Percentiles rank a stretch among this genome's conserved stretches.
Evolutionary conservation across 495 filamentous ascomycete genomes (phyloP).

Genomic region (Penicillium psychrofluorescens): DNA sequence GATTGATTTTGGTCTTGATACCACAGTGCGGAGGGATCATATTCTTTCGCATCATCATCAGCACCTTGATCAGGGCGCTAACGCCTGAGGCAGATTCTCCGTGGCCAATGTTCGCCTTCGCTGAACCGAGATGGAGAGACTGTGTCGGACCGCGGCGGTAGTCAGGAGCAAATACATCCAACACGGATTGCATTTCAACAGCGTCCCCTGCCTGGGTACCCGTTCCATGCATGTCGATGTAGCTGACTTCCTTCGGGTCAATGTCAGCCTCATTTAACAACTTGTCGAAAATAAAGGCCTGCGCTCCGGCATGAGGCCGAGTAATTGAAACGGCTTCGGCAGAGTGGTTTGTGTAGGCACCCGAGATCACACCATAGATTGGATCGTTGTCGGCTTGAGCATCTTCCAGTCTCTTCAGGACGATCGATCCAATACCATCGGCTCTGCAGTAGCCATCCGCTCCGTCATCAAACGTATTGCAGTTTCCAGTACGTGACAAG

Average conservation of each 20-base stretch:
- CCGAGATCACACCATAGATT: conserved; percentile 60
- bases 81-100: conserved; percentile 85
- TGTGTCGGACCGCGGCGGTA: conserved; percentile 58
- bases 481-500: conserved; percentile 69
- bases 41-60: conserved; percentile 82
- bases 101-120: conserved; percentile 87
- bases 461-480: conserved; percentile 70
- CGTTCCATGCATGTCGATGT: conserved; percentile 88
- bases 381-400: conserved; percentile 68
- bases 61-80: conserved; percentile 72
- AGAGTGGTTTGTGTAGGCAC: conserved; percentile 66
- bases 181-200: conserved; percentile 71
- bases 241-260: conserved; percentile 67
- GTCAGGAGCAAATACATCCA: conserved; percentile 71
- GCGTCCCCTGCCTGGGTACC: conserved; percentile 79
- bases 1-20: conserved; percentile 79
- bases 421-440: conserved; percentile 62
- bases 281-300: conserved; percentile 60
- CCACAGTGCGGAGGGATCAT: conserved; percentile 79
- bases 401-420: conserved; percentile 71
- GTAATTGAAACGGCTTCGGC: conserved; percentile 77
- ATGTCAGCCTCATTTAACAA: conserved; percentile 63
- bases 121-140: conserved; percentile 72
- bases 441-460: conserved; percentile 76
- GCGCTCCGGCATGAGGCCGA: conserved; percentile 66